Conservation (phyloP, 2,329 filamentous ascomycete species). For the Monosporascus sp. region DNA sequence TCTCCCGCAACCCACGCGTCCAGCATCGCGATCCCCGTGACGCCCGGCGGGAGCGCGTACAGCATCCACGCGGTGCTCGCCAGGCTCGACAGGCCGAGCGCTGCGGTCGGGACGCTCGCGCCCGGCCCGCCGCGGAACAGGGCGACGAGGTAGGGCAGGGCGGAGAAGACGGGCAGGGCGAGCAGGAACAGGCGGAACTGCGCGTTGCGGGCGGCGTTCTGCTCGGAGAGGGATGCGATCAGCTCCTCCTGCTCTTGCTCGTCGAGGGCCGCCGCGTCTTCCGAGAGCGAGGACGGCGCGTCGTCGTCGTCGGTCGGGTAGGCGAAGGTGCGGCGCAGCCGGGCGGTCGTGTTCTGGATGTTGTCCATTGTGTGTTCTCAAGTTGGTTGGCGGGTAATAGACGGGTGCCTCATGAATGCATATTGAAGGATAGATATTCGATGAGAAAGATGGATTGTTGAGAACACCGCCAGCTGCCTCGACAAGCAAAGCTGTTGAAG, state of each 20-base stretch:
- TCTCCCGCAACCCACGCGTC: constrained; percentile 36
- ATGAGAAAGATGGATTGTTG: neutral
- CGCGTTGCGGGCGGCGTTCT: constrained; percentile 53
- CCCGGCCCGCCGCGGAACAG: constrained; percentile 28
- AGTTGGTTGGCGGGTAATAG: neutral
- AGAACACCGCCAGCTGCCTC: neutral
- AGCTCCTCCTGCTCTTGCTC: constrained; percentile 59
- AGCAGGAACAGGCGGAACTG: constrained; percentile 55
- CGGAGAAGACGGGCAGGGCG: constrained; percentile 50
- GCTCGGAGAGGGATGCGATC: constrained; percentile 47
- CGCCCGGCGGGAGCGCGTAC: constrained; percentile 46
- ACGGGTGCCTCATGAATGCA: neutral
- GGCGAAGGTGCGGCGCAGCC: constrained; percentile 70
- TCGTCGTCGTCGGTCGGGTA: constrained; percentile 61
- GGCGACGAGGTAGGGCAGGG: constrained; percentile 48
- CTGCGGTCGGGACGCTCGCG: constrained; percentile 27
- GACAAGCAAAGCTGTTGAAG: neutral
- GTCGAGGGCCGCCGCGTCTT: constrained; percentile 24
- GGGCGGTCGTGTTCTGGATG: constrained; percentile 37
- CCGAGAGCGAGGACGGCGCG: constrained; percentile 41
- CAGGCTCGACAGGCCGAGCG: constrained; percentile 60
- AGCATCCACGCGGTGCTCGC: constrained; percentile 58
- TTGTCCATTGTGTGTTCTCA: neutral
- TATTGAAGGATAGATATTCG: neutral
- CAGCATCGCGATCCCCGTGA: constrained; percentile 46